phyloP scores from a whole-genome alignment of 257 asterid species.

The Rehmannia glutinosa region DNA sequence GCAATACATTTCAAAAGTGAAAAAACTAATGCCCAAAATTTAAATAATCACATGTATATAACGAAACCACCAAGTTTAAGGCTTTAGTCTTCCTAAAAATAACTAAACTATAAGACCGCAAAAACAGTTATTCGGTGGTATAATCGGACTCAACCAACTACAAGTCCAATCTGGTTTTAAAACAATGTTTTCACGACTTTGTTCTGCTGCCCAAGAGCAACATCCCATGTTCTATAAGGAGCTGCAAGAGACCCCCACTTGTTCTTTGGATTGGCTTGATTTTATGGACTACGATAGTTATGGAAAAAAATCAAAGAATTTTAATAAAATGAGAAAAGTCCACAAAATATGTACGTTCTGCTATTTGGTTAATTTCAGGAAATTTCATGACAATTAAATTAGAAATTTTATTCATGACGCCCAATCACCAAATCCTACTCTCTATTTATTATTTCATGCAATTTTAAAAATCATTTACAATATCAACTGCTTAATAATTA shows the following conservation, averaged over 20 bases:
- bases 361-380: not conserved
- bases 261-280: not conserved
- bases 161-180: too few relatives aligned
- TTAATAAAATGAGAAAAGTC: not conserved
- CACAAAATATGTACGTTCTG: not conserved
- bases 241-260: not conserved
- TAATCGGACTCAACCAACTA: too few relatives aligned
- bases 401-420: not conserved
- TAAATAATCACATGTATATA: too few relatives aligned
- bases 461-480: not conserved
- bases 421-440: not conserved
- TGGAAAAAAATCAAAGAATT: too few relatives aligned
- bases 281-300: not conserved
- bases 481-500: not conserved
- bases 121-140: too few relatives aligned
- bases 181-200: not conserved
- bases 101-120: too few relatives aligned
- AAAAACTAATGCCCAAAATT: too few relatives aligned
- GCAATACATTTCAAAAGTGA: too few relatives aligned
- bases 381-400: too few relatives aligned
- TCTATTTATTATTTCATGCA: too few relatives aligned
- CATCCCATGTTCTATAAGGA: not conserved
- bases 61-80: too few relatives aligned
- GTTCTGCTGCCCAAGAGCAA: not conserved
- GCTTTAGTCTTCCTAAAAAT: too few relatives aligned